Evolutionary conservation across 768 basidiomycete genomes (phyloP), one percentile per base, ranked within the genome.

Genomic region (Termitomyces sp.): DNA sequence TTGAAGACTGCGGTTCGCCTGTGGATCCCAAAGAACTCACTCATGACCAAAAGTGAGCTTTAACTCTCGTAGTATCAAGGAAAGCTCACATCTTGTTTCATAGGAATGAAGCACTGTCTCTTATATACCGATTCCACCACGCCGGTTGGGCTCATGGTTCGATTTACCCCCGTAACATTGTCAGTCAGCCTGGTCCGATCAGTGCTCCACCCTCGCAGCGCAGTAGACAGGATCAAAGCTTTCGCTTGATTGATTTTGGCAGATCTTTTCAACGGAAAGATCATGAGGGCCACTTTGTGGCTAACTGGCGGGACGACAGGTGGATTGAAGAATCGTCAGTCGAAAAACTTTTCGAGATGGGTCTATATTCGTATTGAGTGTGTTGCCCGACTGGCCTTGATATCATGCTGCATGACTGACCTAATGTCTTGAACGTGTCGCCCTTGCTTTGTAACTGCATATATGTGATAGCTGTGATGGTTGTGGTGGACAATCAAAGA

Each of bases 181-280:
- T 79, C 9, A 54, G 66, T 37, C 75, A 78, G 56, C 60, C 57
- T 1, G 75, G 75, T 3, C 75, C 73, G 20, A 61, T 56, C 26
- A 58, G 50, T n/a, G 58, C 48, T 22, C 68, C 69, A 0, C 20
- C 60, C 2, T 50, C 28, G 12, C 29, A 26, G 22, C 45, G 12
- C 51, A 66, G 8, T 61, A 64, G 56, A 33, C n/a, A 47, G 2
- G 59, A 69, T 28, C 62, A 47, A 22, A 72, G 75, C 49, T 77
- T 75, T 61, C 67, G 77, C n/a, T 45, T 77, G 53, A 75, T 78
- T 22, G 76, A 79, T 58, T 77, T 77, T 64, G 76, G 76, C 16
- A 51, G 65, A 41, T 64, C 65, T 13, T 49, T 24, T 28, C 15
- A 52, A 7, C 13, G 5, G 13, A 18, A 45, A 20, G 44, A 47